Percentiles rank a stretch among this genome's conserved stretches.
Conservation (phyloP, 176 grass and related monocot species). For the Elaeis guineensis region DNA sequence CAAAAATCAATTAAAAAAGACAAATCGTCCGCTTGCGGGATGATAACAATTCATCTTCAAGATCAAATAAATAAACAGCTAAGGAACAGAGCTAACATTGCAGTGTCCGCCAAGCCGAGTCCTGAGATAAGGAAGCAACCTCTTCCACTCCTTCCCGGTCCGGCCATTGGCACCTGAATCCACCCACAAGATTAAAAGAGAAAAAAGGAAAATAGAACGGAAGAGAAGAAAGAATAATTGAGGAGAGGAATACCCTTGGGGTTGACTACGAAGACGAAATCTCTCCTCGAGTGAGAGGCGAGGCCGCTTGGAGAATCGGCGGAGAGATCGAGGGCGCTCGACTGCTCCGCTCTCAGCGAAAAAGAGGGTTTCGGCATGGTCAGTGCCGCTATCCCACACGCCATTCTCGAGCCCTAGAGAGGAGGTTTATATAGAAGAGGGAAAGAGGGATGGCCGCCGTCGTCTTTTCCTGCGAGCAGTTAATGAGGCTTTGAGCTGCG, state of each 20-base stretch:
- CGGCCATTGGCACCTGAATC: constrained; percentile 71
- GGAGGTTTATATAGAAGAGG: too few relatives aligned
- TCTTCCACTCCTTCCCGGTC: constrained; percentile 92
- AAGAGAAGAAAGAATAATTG: neutral
- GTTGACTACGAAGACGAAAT: constrained; percentile 89
- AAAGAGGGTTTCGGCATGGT: constrained; percentile 24
- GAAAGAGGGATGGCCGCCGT: too few relatives aligned
- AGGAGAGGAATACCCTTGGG: constrained; percentile 43
- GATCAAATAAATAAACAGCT: neutral
- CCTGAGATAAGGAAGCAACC: constrained; percentile 64
- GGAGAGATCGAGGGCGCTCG: constrained; percentile 20
- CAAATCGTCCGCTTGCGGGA: too few relatives aligned
- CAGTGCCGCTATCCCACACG: constrained; percentile 17
- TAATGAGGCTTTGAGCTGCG: too few relatives aligned
- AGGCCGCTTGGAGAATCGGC: constrained; percentile 16
- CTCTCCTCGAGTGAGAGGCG: constrained; percentile 34
- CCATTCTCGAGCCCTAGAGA: too few relatives aligned
- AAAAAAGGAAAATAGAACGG: neutral
- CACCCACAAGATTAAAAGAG: neutral
- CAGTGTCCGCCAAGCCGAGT: constrained; percentile 69
- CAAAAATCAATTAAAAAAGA: too few relatives aligned
- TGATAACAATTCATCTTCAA: too few relatives aligned
- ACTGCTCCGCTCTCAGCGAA: constrained; percentile 8
- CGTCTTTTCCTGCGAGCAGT: too few relatives aligned
- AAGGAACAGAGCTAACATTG: constrained; percentile 42